These are phyloP conservation scores for Pseudonitzschia delicatissima DNA, from an alignment of 108 stramenopile species.

Conservation along the genomic window DNA sequence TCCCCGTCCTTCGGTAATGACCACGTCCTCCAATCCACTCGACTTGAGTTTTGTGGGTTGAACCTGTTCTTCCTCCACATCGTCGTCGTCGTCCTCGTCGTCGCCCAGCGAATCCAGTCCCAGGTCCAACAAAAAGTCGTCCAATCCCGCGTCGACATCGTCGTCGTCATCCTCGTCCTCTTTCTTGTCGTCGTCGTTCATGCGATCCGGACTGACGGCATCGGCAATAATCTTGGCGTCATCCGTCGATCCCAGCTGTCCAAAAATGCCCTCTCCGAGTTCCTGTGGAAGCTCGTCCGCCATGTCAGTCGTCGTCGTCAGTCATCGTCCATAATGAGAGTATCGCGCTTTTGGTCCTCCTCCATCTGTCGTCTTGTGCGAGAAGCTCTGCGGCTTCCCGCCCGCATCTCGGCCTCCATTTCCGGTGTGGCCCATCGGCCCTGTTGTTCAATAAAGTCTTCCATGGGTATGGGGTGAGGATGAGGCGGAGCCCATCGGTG, in stretches of 20 bases:
- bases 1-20: slow-evolving; percentile 39
- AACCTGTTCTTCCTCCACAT: neutral
- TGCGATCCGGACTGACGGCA: slow-evolving; percentile 24
- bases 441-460: slow-evolving; percentile 78
- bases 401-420: slow-evolving; percentile 81
- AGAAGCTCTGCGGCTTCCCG: slow-evolving; percentile 65
- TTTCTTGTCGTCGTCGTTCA: slow-evolving; percentile 36
- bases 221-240: slow-evolving; percentile 50
- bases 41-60: slow-evolving; percentile 1
- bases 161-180: slow-evolving; percentile 46
- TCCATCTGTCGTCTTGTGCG: slow-evolving; percentile 67
- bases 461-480: slow-evolving; percentile 72
- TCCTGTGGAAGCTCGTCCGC: slow-evolving; percentile 37
- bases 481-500: slow-evolving; percentile 84
- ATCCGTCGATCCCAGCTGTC: slow-evolving; percentile 52
- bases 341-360: slow-evolving; percentile 49
- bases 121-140: slow-evolving; percentile 76
- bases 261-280: slow-evolving; percentile 64
- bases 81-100: slow-evolving; percentile 21
- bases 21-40: slow-evolving; percentile 22
- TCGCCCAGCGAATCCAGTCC: slow-evolving; percentile 62
- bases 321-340: slow-evolving; percentile 71
- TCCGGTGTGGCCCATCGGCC: slow-evolving; percentile 80
- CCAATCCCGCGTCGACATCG: slow-evolving; percentile 48
- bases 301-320: slow-evolving; percentile 57